Evolutionary conservation across 1,284 basidiomycete genomes (phyloP), one percentile per base, ranked within the genome.

Genomic region (Bjerkandera adusta): DNA sequence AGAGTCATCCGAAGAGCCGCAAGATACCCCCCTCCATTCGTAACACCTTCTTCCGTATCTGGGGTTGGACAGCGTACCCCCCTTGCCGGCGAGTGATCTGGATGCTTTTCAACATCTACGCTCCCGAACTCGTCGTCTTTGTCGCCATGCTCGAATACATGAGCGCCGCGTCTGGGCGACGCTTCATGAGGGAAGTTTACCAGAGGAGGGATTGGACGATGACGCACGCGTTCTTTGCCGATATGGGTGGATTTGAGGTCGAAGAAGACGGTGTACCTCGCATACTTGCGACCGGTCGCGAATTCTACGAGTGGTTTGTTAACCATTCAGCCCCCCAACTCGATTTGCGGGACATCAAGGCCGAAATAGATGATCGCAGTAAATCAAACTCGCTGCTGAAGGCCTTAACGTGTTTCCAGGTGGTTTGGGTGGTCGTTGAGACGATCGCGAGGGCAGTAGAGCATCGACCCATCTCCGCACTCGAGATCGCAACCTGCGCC

Each of bases 201-300:
- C 30, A 34, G 32, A 25, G 26, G 16, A 25, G 26, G 16, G 29
- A 43, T n/a, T 43, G 41, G 41, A 33, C 16, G 2, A 34, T 43
- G 32, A 25, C 18, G 13, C 41, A 34, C 32, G 41, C 41, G 1
- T 43, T 43, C 30, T 43, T 43, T 22, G 41, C 41, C 1, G 41
- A 43, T n/a, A 43, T 43, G 41, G 41, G 41, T 11, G 41, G 41
- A 5, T 43, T 43, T 32, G 22, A 43, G 30, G 20, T 33, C 16
- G 21, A 24, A 10, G 41, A 43, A 13, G 39, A n/a, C n/a, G n/a
- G n/a, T n/a, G n/a, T n/a, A n/a, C n/a, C 20, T 13, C n/a, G 18
- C 20, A 5, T 32, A 13, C 18, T 34, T 43, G n/a, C 18, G 20
- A 21, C 33, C 20, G 41, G 41, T 13, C 10, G 11, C 4, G 30